Evolutionary conservation across 306 rosid species (phyloP), one percentile per base, ranked within the genome.

Genomic region (Chamaecrista fasciculata): DNA sequence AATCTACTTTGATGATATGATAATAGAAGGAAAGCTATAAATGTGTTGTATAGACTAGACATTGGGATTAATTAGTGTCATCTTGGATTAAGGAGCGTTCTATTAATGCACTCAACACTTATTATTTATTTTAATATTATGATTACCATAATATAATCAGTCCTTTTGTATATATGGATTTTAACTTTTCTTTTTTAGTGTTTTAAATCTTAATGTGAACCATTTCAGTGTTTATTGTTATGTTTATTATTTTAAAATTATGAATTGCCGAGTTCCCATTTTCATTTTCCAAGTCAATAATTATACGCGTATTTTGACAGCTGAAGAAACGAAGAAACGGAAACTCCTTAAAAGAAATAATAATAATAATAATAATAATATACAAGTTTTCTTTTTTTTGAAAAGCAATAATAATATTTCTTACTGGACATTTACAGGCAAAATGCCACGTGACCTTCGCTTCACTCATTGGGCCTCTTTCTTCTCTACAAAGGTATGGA

Each of bases 291-390:
- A 26, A 28, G 59, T 33, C 62, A 53, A 65, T 64, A 65, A 56
- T 64, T 56, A 31, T 15, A 19, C 5, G 42, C 52, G 19, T 53
- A 5, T 3, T 20, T 49, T 6, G 28, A 51, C 23, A 18, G 43
- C n/a, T 4, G 36, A 43, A 5, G 2, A 6, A n/a, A n/a, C n/a
- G 15, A 12, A 5, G 9, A 18, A 49, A n/a, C n/a, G n/a, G 70
- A 31, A 50, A 62, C 43, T 49, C n/a, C 82, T 66, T 29, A 24
- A 75, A 72, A 29, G 19, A n/a, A n/a, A n/a, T n/a, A n/a, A n/a
- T n/a, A n/a, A n/a, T n/a, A n/a, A n/a, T n/a, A n/a, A n/a, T n/a
- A 33, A 2, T 33, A 4, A 2, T 28, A 2, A 29, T 29, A 29
- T 29, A 14, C 42, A 29, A 1, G 31, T n/a, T n/a, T n/a, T n/a